Evolutionary conservation across 2,329 filamentous ascomycete genomes (phyloP).

Genomic region (Allantophomopsis lycopodina): DNA sequence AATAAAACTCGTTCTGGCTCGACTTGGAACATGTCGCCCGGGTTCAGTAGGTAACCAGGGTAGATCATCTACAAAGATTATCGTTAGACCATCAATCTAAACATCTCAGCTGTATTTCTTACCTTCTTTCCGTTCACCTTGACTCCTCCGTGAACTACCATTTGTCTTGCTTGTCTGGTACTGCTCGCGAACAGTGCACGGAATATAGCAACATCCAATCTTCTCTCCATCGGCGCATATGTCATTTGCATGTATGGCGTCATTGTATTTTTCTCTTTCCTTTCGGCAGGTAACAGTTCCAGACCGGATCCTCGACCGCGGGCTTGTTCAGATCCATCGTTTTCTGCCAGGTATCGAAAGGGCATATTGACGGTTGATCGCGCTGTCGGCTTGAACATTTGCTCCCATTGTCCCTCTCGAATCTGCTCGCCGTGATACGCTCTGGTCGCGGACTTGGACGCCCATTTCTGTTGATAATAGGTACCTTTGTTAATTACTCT

Average conservation of each 20-base stretch:
- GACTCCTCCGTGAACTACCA: constrained; percentile 84
- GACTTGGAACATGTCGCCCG: constrained; percentile 96
- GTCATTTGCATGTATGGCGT: constrained; percentile 96
- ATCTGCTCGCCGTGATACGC: constrained; percentile 94
- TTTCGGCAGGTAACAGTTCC: constrained; percentile 6
- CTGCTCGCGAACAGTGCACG: constrained; percentile 89
- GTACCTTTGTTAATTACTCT: constrained; percentile 37
- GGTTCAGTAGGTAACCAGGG: constrained; percentile 87
- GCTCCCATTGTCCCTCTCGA: constrained; percentile 83
- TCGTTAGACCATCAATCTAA: constrained; percentile 93
- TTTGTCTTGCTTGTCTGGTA: constrained; percentile 82
- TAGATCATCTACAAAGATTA: constrained; percentile 68
- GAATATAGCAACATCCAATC: constrained; percentile 90
- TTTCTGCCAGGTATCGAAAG: constrained; percentile 59
- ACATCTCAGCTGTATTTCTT: constrained; percentile 55
- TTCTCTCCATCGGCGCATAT: constrained; percentile 79
- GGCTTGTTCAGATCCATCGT: constrained; percentile 75
- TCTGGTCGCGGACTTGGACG: constrained; percentile 69
- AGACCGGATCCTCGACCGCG: constrained; percentile 68
- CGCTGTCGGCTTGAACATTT: constrained; percentile 76
- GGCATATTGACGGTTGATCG: constrained; percentile 79
- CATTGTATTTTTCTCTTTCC: constrained; percentile 22
- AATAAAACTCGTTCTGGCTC: constrained; percentile 78
- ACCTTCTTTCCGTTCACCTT: constrained; percentile 96
- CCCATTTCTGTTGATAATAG: constrained; percentile 98